These are phyloP conservation scores for Rhypophila decipiens DNA, from an alignment of 495 filamentous ascomycete species.

Conservation along the genomic window DNA sequence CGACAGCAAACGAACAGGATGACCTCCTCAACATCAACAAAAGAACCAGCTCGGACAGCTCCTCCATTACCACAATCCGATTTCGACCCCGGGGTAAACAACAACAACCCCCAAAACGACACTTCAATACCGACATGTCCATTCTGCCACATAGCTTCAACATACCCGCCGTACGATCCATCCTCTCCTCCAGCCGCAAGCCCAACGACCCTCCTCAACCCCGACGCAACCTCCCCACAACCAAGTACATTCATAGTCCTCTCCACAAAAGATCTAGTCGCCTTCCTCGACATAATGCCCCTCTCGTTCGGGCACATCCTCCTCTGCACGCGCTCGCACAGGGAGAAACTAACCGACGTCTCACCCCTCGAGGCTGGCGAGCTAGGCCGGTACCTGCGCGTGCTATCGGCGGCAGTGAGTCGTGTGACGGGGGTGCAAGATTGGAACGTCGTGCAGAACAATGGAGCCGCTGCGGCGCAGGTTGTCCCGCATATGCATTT, in stretches of 20 bases:
- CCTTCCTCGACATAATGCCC: slow-evolving; percentile 89
- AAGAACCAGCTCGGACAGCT: no score
- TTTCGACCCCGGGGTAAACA: slow-evolving; percentile 7
- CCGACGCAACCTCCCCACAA: slow-evolving; percentile 23
- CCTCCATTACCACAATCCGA: slow-evolving; percentile 2
- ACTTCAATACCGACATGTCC: no score
- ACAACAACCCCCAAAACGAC: neutral
- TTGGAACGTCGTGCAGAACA: slow-evolving; percentile 95
- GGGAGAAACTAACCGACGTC: slow-evolving; percentile 63
- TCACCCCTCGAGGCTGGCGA: slow-evolving; percentile 48
- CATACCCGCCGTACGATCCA: slow-evolving; percentile 40
- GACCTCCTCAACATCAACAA: no score
- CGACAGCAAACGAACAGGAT: no score
- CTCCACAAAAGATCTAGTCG: slow-evolving; percentile 63
- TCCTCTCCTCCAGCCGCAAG: slow-evolving; percentile 26
- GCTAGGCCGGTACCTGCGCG: slow-evolving; percentile 65
- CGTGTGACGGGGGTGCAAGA: slow-evolving; percentile 58
- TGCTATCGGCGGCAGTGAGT: slow-evolving; percentile 65
- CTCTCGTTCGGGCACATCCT: slow-evolving; percentile 73
- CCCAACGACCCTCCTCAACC: slow-evolving; percentile 24
- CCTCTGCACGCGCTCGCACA: slow-evolving; percentile 64
- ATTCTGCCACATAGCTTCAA: slow-evolving; percentile 58
- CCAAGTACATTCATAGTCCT: slow-evolving; percentile 62
- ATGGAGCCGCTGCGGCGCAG: slow-evolving; percentile 80
- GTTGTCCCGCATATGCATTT: slow-evolving; percentile 89